phyloP scores from a whole-genome alignment of 179 eudicot genomes.

The Nepenthes alata region DNA sequence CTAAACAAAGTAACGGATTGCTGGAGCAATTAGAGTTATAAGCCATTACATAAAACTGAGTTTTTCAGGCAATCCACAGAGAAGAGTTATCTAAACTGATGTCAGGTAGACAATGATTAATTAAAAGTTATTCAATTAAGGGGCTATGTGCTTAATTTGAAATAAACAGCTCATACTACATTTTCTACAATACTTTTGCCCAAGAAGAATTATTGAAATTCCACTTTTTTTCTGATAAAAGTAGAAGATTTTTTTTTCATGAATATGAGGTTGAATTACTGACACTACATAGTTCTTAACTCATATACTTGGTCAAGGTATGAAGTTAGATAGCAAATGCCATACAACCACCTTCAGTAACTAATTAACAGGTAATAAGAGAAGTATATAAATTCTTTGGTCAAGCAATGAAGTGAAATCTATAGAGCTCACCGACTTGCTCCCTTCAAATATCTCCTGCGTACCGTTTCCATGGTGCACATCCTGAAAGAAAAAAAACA shows the following conservation, averaged over 20 bases:
- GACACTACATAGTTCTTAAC: too few species aligned
- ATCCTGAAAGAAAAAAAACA: slow-evolving; percentile 42
- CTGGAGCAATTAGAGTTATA: background rate
- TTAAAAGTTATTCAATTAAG: background rate
- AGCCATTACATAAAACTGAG: background rate
- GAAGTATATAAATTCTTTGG: background rate
- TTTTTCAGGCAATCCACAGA: too few species aligned
- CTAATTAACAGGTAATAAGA: background rate
- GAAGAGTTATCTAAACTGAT: too few species aligned
- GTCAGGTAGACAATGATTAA: background rate
- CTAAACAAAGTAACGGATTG: slow-evolving; percentile 18
- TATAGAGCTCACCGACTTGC: slow-evolving; percentile 57
- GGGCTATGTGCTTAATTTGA: too few species aligned
- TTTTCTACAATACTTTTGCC: too few species aligned
- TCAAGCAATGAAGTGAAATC: background rate
- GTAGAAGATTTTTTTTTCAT: too few species aligned
- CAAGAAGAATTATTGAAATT: too few species aligned
- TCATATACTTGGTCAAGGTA: too few species aligned
- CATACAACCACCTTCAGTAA: background rate
- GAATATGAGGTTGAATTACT: too few species aligned
- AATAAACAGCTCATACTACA: too few species aligned
- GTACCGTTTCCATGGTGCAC: slow-evolving; percentile 99
- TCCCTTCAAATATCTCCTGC: slow-evolving; percentile 83
- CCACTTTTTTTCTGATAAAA: too few species aligned
- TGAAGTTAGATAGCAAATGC: background rate